These are phyloP conservation scores for Dendrobium catenatum DNA, from an alignment of 106 monocot genomes.

Conservation along the genomic window DNA sequence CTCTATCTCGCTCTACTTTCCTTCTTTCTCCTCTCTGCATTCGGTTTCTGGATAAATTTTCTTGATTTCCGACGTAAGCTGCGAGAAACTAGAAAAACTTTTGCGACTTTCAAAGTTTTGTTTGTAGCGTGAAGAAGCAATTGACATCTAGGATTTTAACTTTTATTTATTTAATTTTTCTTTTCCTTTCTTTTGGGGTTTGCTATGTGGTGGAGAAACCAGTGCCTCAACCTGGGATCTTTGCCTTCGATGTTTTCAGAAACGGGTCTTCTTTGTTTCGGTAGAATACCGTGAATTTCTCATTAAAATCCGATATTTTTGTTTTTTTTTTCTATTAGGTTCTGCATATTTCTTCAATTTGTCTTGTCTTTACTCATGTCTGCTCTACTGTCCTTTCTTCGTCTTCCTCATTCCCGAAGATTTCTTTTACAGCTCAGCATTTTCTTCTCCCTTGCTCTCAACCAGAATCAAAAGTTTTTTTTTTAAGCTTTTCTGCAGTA, in stretches of 20 bases:
- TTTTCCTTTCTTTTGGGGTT: background rate
- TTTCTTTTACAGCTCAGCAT: background rate
- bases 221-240: background rate
- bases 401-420: background rate
- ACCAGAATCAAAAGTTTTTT: background rate
- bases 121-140: background rate
- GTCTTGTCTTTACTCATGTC: background rate
- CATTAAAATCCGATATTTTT: background rate
- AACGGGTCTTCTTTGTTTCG: background rate
- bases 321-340: background rate
- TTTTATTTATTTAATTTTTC: background rate
- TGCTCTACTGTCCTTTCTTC: background rate
- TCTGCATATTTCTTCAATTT: background rate
- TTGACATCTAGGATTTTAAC: background rate
- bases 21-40: background rate
- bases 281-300: background rate
- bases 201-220: background rate
- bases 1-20: background rate
- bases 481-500: too few species aligned
- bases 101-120: background rate
- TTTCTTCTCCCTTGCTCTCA: background rate
- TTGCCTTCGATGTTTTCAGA: background rate
- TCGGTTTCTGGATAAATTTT: background rate
- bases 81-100: conserved; percentile 2
- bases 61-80: background rate